phyloP scores from a whole-genome alignment of 164 flowering plant species.

The Santalum album region DNA sequence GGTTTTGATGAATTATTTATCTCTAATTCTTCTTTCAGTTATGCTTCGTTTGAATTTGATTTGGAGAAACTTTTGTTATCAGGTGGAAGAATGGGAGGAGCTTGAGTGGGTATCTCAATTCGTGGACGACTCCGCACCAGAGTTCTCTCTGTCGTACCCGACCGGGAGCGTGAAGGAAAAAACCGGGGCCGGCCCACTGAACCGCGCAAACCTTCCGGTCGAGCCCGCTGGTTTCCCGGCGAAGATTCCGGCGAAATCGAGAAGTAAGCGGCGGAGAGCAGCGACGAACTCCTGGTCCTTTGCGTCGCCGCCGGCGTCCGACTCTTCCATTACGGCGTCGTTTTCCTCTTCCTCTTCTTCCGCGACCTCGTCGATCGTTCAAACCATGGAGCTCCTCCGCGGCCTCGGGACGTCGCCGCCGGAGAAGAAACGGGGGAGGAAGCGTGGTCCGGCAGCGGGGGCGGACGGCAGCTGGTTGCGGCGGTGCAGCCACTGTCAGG shows the following conservation, averaged over 20 bases:
- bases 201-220: slow-evolving; percentile 14
- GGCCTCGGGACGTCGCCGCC: slow-evolving; percentile 2
- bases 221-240: slow-evolving; percentile 12
- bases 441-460: slow-evolving; percentile 13
- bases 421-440: slow-evolving; percentile 32
- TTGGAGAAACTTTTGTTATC: too few species aligned
- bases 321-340: slow-evolving; percentile 26
- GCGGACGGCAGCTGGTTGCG: slow-evolving; percentile 19
- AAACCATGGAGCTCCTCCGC: slow-evolving; percentile 11
- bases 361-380: too few species aligned
- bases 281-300: slow-evolving; percentile 17
- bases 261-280: slow-evolving; percentile 47
- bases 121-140: slow-evolving; percentile 58
- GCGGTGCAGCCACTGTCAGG: slow-evolving; percentile 73
- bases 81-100: slow-evolving; percentile 60
- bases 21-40: too few species aligned
- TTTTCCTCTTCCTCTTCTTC: slow-evolving; percentile 19
- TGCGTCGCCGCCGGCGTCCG: slow-evolving; percentile 17
- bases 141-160: slow-evolving; percentile 23
- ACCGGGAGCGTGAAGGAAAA: not conserved
- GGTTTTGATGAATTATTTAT: too few species aligned
- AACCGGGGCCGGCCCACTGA: slow-evolving; percentile 1
- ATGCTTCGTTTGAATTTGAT: too few species aligned
- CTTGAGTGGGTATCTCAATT: slow-evolving; percentile 75
- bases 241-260: slow-evolving; percentile 35